Evolutionary conservation across 352 stramenopile genomes (phyloP).

Genomic region (Pythium pyrilobum): DNA sequence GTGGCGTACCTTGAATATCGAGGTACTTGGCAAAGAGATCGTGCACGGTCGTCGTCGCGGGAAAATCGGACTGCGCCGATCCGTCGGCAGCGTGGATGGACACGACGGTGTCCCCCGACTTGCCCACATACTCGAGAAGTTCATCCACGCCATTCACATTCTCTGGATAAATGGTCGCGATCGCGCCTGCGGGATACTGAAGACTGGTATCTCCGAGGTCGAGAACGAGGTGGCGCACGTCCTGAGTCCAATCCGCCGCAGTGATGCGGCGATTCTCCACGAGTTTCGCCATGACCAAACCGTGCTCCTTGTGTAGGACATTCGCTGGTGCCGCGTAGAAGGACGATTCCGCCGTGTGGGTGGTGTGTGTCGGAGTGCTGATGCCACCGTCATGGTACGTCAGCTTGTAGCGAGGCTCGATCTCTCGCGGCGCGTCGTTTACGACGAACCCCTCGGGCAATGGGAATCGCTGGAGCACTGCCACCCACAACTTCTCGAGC

Average conservation of each 20-base stretch:
- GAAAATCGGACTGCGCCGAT: conserved; percentile 42
- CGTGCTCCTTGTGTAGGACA: conserved; percentile 31
- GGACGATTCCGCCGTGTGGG: conserved; percentile 27
- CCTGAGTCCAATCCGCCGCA: conserved; percentile 65
- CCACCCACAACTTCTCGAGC: conserved; percentile 68
- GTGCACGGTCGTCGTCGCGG: conserved; percentile 39
- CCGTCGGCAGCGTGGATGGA: conserved; percentile 46
- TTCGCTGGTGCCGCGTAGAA: conserved; percentile 61
- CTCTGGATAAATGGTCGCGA: conserved; percentile 76
- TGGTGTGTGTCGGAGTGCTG: conserved; percentile 14
- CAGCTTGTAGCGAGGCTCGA: conserved; percentile 50
- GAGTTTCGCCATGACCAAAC: conserved; percentile 49
- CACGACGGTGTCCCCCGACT: conserved; percentile 32
- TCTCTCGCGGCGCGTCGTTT: conserved; percentile 54
- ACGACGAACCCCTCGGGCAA: conserved; percentile 51
- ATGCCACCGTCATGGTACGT: no score
- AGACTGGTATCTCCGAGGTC: conserved; percentile 28
- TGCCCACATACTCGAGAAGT: conserved; percentile 50
- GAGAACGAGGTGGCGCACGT: conserved; percentile 78
- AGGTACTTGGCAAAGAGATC: conserved; percentile 83
- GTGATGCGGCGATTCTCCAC: conserved; percentile 63
- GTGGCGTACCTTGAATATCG: conserved; percentile 82
- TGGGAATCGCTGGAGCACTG: conserved; percentile 40
- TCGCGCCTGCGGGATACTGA: conserved; percentile 57
- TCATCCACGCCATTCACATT: conserved; percentile 67